phyloP scores from a whole-genome alignment of 345 rosid genomes.

The Mercurialis annua region DNA sequence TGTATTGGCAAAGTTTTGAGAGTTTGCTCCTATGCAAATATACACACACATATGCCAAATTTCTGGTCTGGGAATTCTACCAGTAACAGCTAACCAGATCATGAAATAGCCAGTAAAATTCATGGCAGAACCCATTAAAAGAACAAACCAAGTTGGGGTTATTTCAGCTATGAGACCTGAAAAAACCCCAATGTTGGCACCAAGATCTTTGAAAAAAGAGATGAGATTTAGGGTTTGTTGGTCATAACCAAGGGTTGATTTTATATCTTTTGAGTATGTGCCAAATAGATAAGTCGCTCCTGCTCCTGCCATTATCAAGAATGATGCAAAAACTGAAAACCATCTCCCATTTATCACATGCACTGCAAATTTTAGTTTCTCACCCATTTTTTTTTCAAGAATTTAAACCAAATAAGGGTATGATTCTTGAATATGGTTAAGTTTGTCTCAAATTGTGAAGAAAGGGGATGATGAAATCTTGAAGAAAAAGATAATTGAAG shows the following conservation, averaged over 20 bases:
- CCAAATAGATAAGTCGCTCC: slow-evolving; percentile 86
- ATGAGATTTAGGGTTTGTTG: slow-evolving; percentile 74
- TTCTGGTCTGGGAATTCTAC: slow-evolving; percentile 52
- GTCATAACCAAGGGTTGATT: slow-evolving; percentile 69
- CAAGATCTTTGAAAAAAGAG: slow-evolving; percentile 86
- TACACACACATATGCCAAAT: slow-evolving; percentile 88
- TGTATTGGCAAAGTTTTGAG: slow-evolving; percentile 82
- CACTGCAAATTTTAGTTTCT: slow-evolving; percentile 32
- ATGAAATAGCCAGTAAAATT: slow-evolving; percentile 80
- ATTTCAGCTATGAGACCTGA: slow-evolving; percentile 85
- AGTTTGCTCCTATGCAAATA: slow-evolving; percentile 77
- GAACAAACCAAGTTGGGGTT: slow-evolving; percentile 88
- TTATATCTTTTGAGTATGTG: slow-evolving; percentile 75
- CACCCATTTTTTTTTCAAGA: slow-evolving; percentile 20
- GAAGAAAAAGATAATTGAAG: too few relatives aligned
- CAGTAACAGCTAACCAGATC: slow-evolving; percentile 76
- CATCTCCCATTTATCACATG: slow-evolving; percentile 65
- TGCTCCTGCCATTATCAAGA: slow-evolving; percentile 84
- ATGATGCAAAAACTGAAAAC: slow-evolving; percentile 88
- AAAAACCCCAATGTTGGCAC: slow-evolving; percentile 67
- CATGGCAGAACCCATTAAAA: slow-evolving; percentile 69
- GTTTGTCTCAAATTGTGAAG: background rate
- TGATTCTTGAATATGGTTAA: background rate
- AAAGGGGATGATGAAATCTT: background rate
- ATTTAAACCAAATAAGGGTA: background rate